Evolutionary conservation across 495 filamentous ascomycete species (phyloP), one percentile per base, ranked within the genome.

Genomic region (Annulohypoxylon stygium): DNA sequence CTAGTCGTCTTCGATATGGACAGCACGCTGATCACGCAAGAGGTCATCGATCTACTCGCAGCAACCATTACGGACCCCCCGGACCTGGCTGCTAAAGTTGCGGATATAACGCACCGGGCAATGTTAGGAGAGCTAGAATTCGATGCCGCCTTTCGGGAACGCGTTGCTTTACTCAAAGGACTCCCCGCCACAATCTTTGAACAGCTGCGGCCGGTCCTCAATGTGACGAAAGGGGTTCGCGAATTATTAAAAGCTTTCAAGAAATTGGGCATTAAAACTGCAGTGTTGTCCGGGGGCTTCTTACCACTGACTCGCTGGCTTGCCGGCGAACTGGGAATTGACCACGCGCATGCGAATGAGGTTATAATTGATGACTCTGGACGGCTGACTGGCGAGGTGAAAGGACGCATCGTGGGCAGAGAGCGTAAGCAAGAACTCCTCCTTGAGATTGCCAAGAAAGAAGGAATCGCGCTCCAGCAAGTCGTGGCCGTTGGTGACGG

Each of bases 101-200:
- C 84, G 20, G 89, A 89, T 69, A 97, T 99, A 78, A 99, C 96
- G 3, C 90, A 89, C 53, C 90, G 93, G 16, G 95, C 96, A 33
- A 99, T 99, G 96, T 90, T 95, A 70, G 96, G 96, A 51, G 96
- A 98, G 78, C 86, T 97, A n/a, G 95, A 98, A 78, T 99, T 99
- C 73, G 89, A 93, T 26, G 85, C 88, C 10, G 93, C 91, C 0
- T 88, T 99, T 71, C 88, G 88, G 45, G 91, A 91, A 78, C 89
- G 96, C 9, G 93, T 95, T 25, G 85, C 85, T 50, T 86, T 98
- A 33, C 87, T 99, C 9, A 92, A 91, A 67, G 95, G 94, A 26
- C 88, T 97, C 36, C 88, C 91, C 0, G 89, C 88, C 1, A 88
- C 87, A 66, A 93, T 99, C 33, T 98, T 95, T 79, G 90, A 94